Conservation (phyloP, 1,139 yeast genomes). For the Taphrina confusa region DNA sequence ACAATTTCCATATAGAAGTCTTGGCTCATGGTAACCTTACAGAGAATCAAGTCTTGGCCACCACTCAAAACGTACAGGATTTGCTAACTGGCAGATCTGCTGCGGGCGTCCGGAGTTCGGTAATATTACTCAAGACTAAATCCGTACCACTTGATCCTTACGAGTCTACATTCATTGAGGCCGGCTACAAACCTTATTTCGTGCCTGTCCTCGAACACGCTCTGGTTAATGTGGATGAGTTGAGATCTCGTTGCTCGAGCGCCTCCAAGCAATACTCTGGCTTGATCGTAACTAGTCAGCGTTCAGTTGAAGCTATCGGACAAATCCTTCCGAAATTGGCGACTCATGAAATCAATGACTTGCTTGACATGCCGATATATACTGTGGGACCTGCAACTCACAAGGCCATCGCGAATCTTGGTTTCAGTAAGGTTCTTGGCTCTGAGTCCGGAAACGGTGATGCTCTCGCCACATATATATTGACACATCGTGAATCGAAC, state of each 20-base stretch:
- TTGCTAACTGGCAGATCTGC: constrained; percentile 44
- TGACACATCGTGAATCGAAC: constrained; percentile 44
- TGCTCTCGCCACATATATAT: constrained; percentile 64
- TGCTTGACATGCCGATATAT: constrained; percentile 58
- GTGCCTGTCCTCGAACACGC: constrained; percentile 70
- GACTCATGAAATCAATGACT: constrained; percentile 42
- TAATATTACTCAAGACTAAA: constrained; percentile 38
- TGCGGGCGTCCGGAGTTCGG: constrained; percentile 38
- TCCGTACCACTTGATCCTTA: constrained; percentile 32
- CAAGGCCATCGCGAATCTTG: constrained; percentile 58
- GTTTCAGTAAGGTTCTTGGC: constrained; percentile 68
- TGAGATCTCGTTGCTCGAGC: constrained; percentile 47
- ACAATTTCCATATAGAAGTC: constrained; percentile 62
- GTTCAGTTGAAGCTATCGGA: constrained; percentile 78
- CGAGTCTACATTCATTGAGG: constrained; percentile 12
- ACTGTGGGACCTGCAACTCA: constrained; percentile 94
- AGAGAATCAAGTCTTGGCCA: constrained; percentile 56
- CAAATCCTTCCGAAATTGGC: constrained; percentile 39
- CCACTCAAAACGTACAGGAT: constrained; percentile 51
- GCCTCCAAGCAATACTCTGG: constrained; percentile 49
- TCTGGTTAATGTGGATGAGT: constrained; percentile 54
- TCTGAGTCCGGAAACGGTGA: constrained; percentile 77
- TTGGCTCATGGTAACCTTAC: constrained; percentile 78
- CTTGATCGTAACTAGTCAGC: constrained; percentile 81
- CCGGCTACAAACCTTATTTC: constrained; percentile 48